Base-by-base conservation (phyloP, 106 monocot genomes). In the Platanthera guangdongensis region DNA sequence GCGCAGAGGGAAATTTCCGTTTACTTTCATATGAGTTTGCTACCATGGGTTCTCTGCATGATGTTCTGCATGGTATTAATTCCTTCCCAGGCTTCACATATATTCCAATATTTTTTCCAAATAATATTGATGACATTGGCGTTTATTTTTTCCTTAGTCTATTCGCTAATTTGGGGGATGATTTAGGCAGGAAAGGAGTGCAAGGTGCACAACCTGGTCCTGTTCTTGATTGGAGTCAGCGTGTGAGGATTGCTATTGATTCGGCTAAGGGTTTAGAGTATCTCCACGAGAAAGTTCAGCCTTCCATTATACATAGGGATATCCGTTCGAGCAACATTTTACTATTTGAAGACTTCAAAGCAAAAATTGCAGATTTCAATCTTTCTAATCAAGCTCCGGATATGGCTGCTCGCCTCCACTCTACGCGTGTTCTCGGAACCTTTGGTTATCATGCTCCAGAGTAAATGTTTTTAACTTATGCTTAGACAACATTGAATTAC, bases 371-470 rank as follows among this genome's bases (percentile, higher is more conserved):
- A 21, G 96, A 96, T 72, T 96, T 93, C 73, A 93, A 96, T 85
- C 90, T 89, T 51, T 90, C 87, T 77, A 96, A 96, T 83, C 96
- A 93, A 75, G 84, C 90, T 71, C 93, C 96, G 78, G 96, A 96
- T 76, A 93, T 89, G 93, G 96, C 96, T 74, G 93, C 96, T 67
- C 88, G 96, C 48, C 90, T 93, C 77, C 96, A 96, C 84, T 96
- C 93, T 46, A 96, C 96, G 51, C 90, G 93, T 83, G 90, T 96
- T 14, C 77, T 96, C 15, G 96, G 96, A 75, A 96, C 90, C 54
- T 96, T 96, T 47, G 96, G 96, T 60, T 96, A 96, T 76, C 93
- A 96, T 86, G 93, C 96, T 60, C 93, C 96, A 73, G 96, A 96
- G 92, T 92, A 89, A 86, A 71, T 50, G 1, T 50, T 18, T 72